Evolutionary conservation across 441 rosid genomes (phyloP).

Genomic region (Gossypium schwendimanii): DNA sequence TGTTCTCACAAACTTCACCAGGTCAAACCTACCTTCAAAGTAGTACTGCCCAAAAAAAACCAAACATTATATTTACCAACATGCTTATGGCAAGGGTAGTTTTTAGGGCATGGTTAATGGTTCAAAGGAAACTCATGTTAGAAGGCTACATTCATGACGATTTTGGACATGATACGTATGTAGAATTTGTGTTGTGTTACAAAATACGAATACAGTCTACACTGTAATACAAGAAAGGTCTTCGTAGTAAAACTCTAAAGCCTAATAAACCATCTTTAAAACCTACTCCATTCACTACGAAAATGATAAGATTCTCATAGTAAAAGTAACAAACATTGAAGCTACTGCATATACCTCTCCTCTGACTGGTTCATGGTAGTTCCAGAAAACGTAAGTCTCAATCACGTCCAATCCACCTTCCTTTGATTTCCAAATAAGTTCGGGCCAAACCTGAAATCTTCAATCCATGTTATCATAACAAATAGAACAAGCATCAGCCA

Average conservation of each 20-base stretch:
- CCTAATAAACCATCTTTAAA: not conserved
- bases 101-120: not conserved
- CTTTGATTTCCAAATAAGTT: conserved; percentile 54
- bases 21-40: conserved; percentile 65
- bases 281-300: not conserved
- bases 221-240: not conserved
- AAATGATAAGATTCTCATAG: not conserved
- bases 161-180: not conserved
- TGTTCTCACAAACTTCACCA: conserved; percentile 50
- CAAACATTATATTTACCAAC: not conserved
- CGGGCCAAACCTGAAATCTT: conserved; percentile 54
- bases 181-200: not conserved
- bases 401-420: conserved; percentile 66
- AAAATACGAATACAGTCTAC: too few relatives aligned
- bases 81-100: not conserved
- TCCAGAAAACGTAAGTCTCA: conserved; percentile 66
- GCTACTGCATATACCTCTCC: conserved; percentile 42
- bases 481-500: not conserved
- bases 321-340: not conserved
- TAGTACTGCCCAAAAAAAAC: conserved; percentile 32
- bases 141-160: not conserved
- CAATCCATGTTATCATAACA: conserved; percentile 3
- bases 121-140: not conserved
- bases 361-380: conserved; percentile 56
- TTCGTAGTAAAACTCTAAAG: not conserved